Percentiles rank a stretch among this genome's conserved stretches.
Conservation (phyloP, 2,329 filamentous ascomycete genomes). For the Pseudogymnoascus sp. region DNA sequence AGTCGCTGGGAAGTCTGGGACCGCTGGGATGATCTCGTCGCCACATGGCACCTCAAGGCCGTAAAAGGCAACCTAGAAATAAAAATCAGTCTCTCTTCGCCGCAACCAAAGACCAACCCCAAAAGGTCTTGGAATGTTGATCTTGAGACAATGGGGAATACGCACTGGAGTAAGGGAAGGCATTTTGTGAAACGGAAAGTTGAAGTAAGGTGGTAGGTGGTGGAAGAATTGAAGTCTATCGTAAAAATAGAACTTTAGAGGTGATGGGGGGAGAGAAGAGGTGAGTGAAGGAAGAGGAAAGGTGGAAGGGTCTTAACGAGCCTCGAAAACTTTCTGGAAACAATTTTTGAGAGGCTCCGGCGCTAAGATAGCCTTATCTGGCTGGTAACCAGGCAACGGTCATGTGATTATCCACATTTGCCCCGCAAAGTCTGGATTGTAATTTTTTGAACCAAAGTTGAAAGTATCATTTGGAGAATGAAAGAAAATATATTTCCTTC, state of each 20-base stretch:
- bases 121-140: not conserved
- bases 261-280: not conserved
- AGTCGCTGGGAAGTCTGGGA: constrained; percentile 71
- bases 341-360: constrained; percentile 5
- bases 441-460: not conserved
- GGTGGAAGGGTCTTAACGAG: constrained; percentile 5
- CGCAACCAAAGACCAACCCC: not conserved
- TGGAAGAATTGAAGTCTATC: constrained; percentile 4
- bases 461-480: not conserved
- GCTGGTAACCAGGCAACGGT: constrained; percentile 7
- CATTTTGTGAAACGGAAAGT: not conserved
- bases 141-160: not conserved
- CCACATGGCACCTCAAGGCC: constrained; percentile 85
- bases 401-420: constrained; percentile 5
- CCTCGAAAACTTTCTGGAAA: constrained; percentile 8
- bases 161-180: constrained; percentile 6
- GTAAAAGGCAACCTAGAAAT: constrained; percentile 64
- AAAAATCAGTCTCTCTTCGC: not conserved
- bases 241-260: not conserved
- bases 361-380: constrained; percentile 4
- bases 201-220: not conserved
- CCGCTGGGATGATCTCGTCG: constrained; percentile 72
- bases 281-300: not conserved
- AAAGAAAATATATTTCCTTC: not conserved
- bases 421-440: not conserved